These are phyloP conservation scores for Cadophora sp. DNA, from an alignment of 2,329 filamentous ascomycete species.

Conservation along the genomic window DNA sequence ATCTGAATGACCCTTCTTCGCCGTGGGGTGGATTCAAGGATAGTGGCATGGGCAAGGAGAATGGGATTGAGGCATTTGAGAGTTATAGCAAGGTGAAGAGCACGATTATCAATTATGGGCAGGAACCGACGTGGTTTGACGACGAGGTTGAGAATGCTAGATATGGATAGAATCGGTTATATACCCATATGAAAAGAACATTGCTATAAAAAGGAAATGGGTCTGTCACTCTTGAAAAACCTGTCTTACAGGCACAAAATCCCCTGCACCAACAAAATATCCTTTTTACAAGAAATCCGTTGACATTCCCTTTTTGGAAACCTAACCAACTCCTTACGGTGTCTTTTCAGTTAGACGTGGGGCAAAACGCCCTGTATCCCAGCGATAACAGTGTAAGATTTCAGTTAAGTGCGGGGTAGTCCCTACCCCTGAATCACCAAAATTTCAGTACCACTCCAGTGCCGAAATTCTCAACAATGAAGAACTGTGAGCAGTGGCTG, in stretches of 20 bases:
- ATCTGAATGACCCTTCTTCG: constrained; percentile 58
- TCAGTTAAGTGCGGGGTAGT: constrained; percentile 3
- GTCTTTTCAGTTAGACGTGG: background rate
- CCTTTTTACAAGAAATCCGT: too few species aligned
- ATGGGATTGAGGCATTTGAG: constrained; percentile 69
- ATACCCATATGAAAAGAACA: background rate
- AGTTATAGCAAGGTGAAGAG: constrained; percentile 68
- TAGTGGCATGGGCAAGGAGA: constrained; percentile 68
- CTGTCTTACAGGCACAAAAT: too few species aligned
- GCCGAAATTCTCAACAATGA: background rate
- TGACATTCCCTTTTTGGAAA: too few species aligned
- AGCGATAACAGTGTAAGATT: background rate
- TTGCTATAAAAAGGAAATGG: background rate
- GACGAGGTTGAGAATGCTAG: constrained; percentile 62
- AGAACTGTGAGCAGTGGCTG: too few species aligned
- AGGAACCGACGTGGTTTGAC: constrained; percentile 70
- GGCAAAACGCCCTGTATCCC: background rate
- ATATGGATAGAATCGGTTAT: constrained; percentile 56
- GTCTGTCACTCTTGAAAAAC: too few species aligned
- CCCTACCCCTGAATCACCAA: background rate
- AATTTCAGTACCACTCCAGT: background rate
- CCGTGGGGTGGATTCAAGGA: constrained; percentile 64
- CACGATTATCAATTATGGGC: constrained; percentile 67
- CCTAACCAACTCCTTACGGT: too few species aligned
- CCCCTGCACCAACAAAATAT: too few species aligned